A percentile compares a stretch with the other conserved stretches of the same genome.
phyloP scores from a whole-genome alignment of 805 yeast species.

The Myxozyma udenii region DNA sequence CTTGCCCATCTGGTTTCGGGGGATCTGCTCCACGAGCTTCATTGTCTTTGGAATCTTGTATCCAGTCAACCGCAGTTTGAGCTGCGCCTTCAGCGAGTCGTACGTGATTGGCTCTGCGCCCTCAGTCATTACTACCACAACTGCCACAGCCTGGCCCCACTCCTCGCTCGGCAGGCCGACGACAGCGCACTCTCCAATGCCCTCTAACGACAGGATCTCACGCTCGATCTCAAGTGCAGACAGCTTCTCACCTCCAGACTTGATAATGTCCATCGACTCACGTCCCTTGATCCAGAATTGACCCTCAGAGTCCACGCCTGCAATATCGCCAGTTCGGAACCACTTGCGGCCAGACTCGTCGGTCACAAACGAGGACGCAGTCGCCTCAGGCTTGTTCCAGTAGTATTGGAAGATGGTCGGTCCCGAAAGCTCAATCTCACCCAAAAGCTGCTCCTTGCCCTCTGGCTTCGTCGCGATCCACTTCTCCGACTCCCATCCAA shows the following conservation, averaged over 20 bases:
- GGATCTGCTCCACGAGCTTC: conserved; percentile 35
- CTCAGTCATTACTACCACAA: conserved; percentile 31
- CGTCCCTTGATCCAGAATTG: conserved; percentile 47
- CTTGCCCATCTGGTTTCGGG: conserved; percentile 40
- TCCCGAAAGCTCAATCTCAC: conserved; percentile 55
- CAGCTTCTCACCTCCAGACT: conserved; percentile 39
- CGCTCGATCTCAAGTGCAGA: conserved; percentile 40
- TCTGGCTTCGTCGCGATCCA: conserved; percentile 21
- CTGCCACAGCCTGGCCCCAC: conserved; percentile 40
- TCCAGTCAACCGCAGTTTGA: conserved; percentile 33
- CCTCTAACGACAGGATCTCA: conserved; percentile 36
- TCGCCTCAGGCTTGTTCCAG: conserved; percentile 50
- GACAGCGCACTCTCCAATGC: conserved; percentile 36
- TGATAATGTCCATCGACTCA: conserved; percentile 40
- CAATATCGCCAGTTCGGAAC: conserved; percentile 62
- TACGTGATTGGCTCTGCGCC: conserved; percentile 23
- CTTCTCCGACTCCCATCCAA: conserved; percentile 29
- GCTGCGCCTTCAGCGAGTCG: conserved; percentile 31
- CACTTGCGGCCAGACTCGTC: conserved; percentile 41
- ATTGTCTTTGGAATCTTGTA: conserved; percentile 38
- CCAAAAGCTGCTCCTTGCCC: conserved; percentile 34
- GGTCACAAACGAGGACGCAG: conserved; percentile 45
- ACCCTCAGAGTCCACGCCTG: conserved; percentile 45
- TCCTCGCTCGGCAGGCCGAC: conserved; percentile 36
- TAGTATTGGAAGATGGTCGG: conserved; percentile 54